Conservation (phyloP, 2,329 filamentous ascomycete genomes). For the Macrophomina pseudophaseolina region DNA sequence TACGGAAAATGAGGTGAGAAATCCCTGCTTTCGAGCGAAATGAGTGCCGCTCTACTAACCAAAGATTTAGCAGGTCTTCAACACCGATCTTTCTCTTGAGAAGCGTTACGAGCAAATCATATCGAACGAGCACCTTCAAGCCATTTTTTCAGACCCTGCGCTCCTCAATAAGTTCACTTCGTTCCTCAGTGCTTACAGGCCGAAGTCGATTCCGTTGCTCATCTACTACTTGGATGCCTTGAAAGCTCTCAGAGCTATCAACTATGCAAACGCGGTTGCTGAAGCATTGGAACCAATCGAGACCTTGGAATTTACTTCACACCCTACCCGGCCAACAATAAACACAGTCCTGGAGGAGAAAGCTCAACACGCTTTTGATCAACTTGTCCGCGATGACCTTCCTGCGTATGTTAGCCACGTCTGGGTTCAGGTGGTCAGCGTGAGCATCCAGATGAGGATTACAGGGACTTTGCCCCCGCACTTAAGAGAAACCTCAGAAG, state of each 20-base stretch:
- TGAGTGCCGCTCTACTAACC: too few relatives aligned
- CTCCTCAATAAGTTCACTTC: slow-evolving; percentile 69
- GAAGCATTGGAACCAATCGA: slow-evolving; percentile 63
- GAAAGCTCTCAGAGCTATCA: slow-evolving; percentile 73
- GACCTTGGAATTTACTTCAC: slow-evolving; percentile 61
- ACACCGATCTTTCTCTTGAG: slow-evolving; percentile 61
- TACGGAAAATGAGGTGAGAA: slow-evolving; percentile 32
- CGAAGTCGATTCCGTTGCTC: slow-evolving; percentile 67
- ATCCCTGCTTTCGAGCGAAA: too few relatives aligned
- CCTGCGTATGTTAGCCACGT: slow-evolving; percentile 73
- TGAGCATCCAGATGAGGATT: slow-evolving; percentile 70
- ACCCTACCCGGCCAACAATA: slow-evolving; percentile 56
- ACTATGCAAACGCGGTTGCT: slow-evolving; percentile 72
- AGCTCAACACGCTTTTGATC: slow-evolving; percentile 67
- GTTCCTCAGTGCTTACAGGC: slow-evolving; percentile 66
- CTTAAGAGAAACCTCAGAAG: slow-evolving; percentile 72
- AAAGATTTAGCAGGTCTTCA: too few relatives aligned
- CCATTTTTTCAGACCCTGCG: slow-evolving; percentile 68
- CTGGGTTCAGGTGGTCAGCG: slow-evolving; percentile 72
- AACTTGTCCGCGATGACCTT: slow-evolving; percentile 69
- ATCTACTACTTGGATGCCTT: slow-evolving; percentile 74
- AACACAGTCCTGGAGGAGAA: slow-evolving; percentile 67
- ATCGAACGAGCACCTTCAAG: slow-evolving; percentile 66
- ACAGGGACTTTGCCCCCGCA: slow-evolving; percentile 69
- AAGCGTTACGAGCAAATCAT: slow-evolving; percentile 69